phyloP scores from a whole-genome alignment of 2,329 filamentous ascomycete species.

The Ilyonectria mors-panacis region DNA sequence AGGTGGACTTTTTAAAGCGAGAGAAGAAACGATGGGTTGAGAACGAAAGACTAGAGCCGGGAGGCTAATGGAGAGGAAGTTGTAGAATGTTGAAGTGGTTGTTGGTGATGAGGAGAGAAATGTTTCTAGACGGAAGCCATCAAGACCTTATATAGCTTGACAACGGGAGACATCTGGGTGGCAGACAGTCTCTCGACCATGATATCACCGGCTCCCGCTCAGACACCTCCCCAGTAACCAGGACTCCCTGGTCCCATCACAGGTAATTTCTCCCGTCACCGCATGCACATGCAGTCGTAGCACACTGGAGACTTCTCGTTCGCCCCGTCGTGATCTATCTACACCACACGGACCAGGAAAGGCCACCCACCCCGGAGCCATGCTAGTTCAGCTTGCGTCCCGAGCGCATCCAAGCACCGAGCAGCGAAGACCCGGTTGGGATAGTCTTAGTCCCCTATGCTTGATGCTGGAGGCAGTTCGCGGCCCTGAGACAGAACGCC shows the following conservation, averaged over 20 bases:
- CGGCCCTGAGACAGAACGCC: background rate
- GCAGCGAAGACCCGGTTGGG: background rate
- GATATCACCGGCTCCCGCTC: background rate
- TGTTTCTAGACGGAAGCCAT: background rate
- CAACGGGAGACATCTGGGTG: background rate
- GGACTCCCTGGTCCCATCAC: background rate
- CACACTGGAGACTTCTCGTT: slow-evolving; percentile 1
- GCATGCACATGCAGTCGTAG: background rate
- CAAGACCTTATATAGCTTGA: slow-evolving; percentile 22
- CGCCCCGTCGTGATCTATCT: background rate
- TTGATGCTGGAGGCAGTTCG: background rate
- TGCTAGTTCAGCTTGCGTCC: slow-evolving; percentile 16
- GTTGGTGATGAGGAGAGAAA: slow-evolving; percentile 8
- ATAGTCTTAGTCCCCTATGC: background rate
- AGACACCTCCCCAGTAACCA: background rate
- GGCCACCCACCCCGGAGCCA: slow-evolving; percentile 2
- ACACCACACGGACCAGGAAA: slow-evolving; percentile 5
- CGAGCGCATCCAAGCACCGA: slow-evolving; percentile 11
- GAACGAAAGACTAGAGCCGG: slow-evolving; percentile 33
- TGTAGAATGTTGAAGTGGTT: slow-evolving; percentile 21
- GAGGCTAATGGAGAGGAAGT: slow-evolving; percentile 22
- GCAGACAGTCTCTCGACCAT: background rate
- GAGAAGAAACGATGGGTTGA: slow-evolving; percentile 24
- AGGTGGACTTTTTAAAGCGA: slow-evolving; percentile 18
- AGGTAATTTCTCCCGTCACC: slow-evolving; percentile 2